phyloP scores from a whole-genome alignment of 257 asterid species.

The Rehmannia glutinosa region DNA sequence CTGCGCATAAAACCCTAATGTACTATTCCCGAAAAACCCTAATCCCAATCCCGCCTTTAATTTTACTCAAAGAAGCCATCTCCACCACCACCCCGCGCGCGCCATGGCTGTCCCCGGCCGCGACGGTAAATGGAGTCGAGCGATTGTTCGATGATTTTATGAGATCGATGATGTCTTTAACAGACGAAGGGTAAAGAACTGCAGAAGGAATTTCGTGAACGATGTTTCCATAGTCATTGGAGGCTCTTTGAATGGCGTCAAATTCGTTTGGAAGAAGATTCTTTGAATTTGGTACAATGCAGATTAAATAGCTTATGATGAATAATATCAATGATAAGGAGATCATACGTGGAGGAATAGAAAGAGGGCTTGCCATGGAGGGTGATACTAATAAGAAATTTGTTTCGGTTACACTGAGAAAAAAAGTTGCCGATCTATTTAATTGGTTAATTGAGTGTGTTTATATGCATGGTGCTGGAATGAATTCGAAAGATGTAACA shows the following conservation, averaged over 20 bases:
- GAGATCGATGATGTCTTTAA: slow-evolving; percentile 37
- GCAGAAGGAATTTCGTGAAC: slow-evolving; percentile 42
- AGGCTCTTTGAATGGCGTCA: slow-evolving; percentile 24
- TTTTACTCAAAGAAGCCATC: slow-evolving; percentile 34
- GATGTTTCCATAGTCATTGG: slow-evolving; percentile 61
- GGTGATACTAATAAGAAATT: too few relatives aligned
- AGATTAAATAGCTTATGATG: slow-evolving; percentile 24
- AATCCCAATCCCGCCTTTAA: slow-evolving; percentile 6
- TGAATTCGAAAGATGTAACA: too few relatives aligned
- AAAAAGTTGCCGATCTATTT: too few relatives aligned
- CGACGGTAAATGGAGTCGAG: slow-evolving; percentile 37
- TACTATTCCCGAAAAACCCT: slow-evolving; percentile 31
- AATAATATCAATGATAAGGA: slow-evolving; percentile 6
- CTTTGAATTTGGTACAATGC: neutral
- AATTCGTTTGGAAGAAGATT: slow-evolving; percentile 38
- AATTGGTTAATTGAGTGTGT: too few relatives aligned
- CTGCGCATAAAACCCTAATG: slow-evolving; percentile 46
- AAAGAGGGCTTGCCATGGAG: slow-evolving; percentile 21
- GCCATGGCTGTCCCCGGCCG: slow-evolving; percentile 68
- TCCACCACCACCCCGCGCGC: slow-evolving; percentile 56
- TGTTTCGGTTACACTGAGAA: too few relatives aligned
- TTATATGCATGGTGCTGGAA: too few relatives aligned
- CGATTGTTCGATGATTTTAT: slow-evolving; percentile 30
- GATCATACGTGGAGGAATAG: neutral
- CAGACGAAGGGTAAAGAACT: slow-evolving; percentile 45